phyloP scores from a whole-genome alignment of 352 stramenopile genomes.

The Saprolegnia parasitica region DNA sequence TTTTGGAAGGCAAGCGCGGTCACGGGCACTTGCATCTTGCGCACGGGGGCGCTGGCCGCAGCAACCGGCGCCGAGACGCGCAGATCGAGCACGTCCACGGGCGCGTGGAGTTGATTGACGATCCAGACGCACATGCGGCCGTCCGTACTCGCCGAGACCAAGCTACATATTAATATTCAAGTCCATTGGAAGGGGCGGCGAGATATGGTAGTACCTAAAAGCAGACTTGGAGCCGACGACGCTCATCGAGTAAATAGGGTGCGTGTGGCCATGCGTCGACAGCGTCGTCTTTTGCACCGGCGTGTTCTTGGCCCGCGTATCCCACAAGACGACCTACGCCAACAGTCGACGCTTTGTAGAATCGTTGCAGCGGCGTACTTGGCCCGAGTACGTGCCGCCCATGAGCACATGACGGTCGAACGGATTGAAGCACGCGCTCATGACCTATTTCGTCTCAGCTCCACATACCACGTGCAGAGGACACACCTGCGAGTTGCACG shows the following conservation, averaged over 20 bases:
- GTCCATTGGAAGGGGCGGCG: too few species aligned
- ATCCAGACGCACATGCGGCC: constrained; percentile 83
- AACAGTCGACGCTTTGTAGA: not conserved
- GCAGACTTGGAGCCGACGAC: constrained; percentile 76
- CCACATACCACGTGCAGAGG: not conserved
- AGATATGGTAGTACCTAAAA: constrained; percentile 55
- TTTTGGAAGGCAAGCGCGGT: constrained; percentile 77
- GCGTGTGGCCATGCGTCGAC: constrained; percentile 74
- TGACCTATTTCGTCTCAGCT: constrained; percentile 36
- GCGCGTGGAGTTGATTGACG: constrained; percentile 77
- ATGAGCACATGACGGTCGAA: constrained; percentile 84
- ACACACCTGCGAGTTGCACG: constrained; percentile 60
- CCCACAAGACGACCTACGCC: constrained; percentile 68
- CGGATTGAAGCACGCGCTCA: constrained; percentile 80
- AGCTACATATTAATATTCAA: constrained; percentile 35
- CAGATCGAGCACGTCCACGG: constrained; percentile 77
- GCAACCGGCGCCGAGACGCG: constrained; percentile 46
- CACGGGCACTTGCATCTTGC: constrained; percentile 82
- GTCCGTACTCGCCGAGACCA: constrained; percentile 83
- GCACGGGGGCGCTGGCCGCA: constrained; percentile 54
- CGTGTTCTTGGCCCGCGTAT: constrained; percentile 72
- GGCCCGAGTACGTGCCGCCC: constrained; percentile 78
- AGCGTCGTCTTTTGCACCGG: constrained; percentile 82
- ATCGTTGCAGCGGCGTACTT: constrained; percentile 30
- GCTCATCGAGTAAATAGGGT: constrained; percentile 84